Percentiles rank a stretch among this genome's conserved stretches.
Evolutionary conservation across 768 basidiomycete genomes (phyloP).

Genomic region (Grammothele lineata): DNA sequence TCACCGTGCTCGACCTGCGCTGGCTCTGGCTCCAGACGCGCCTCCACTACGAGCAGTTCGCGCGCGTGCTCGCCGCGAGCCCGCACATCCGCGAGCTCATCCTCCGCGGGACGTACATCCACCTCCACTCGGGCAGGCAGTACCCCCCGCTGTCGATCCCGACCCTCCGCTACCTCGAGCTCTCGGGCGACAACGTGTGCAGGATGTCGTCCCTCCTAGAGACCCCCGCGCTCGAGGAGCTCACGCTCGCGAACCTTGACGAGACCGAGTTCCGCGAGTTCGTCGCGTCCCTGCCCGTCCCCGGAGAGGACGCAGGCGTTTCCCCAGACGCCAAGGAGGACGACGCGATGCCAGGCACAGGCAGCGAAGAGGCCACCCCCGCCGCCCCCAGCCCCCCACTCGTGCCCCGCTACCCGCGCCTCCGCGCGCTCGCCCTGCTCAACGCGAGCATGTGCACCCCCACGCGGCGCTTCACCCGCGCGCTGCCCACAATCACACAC

Average conservation of each 20-base stretch:
- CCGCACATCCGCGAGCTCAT: conserved; percentile 18
- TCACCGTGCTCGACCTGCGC: conserved; percentile 19
- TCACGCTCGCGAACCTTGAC: conserved; percentile 24
- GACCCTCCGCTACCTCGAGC: conserved; percentile 20
- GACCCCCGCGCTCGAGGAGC: conserved; percentile 17
- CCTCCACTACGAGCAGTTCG: conserved; percentile 19
- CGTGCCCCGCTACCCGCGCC: conserved; percentile 15
- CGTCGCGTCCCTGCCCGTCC: conserved; percentile 14
- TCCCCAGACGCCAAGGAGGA: too few species aligned
- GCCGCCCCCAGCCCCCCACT: too few species aligned
- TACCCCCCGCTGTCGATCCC: conserved; percentile 17
- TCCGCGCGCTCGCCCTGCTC: conserved; percentile 17
- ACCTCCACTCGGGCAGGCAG: conserved; percentile 12
- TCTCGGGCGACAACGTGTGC: conserved; percentile 23
- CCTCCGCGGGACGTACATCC: conserved; percentile 21
- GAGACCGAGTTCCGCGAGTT: conserved; percentile 25
- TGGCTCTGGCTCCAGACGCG: conserved; percentile 23
- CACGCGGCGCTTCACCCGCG: conserved; percentile 17
- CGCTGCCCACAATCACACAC: conserved; percentile 19
- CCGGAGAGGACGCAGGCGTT: not conserved
- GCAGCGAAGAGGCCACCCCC: not conserved
- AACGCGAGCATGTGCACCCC: conserved; percentile 20
- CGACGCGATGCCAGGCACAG: too few species aligned
- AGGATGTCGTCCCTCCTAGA: conserved; percentile 19
- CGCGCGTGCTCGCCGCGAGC: conserved; percentile 17